Base-by-base conservation (phyloP, 352 stramenopile genomes). In the Pythium folliculosum region DNA sequence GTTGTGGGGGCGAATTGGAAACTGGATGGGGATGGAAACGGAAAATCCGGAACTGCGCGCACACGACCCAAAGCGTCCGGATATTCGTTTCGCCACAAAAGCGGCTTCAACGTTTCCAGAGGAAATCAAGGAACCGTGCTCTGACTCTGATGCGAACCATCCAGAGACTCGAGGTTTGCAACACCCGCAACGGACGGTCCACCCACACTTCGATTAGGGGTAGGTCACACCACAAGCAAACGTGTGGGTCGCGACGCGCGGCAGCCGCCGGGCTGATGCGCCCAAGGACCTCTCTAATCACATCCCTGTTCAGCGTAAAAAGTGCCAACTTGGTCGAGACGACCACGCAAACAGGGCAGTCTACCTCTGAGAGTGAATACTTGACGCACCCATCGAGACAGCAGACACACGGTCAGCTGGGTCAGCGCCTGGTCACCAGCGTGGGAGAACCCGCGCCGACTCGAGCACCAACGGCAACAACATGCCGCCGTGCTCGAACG, bases 141-240 rank as follows among this genome's bases (percentile, higher is more conserved):
- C 54, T 38, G 44, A 27, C 25, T 64, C 58, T 64, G 59, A 58
- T 65, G 47, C 40, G 40, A 6, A 47, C 8, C 40, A 47, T 47
- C 40, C 40, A 47, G 40, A 47, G 40, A n/a, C n/a, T n/a, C n/a
- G n/a, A n/a, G n/a, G 51, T 60, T 48, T 32, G 53, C 53, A 60
- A 60, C 32, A 44, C 25, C 23, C 38, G 25, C 22, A 63, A 40
- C 37, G 38, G 62, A n/a, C 30, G 9, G 17, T 5, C 32, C 47
- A 22, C 47, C 23, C 56, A 63, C 22, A 54, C 6, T 57, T 53
- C 55, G 58, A 63, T 47, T 60, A 72, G 65, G 65, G 65, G 14
- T 72, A 17, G 48, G 65, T 58, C 23, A 51, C 25, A 51, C 65
- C 65, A 72, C 59, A 72, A 72, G 61, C 19, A 30, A 52, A 44